A percentile compares a stretch with the other conserved stretches of the same genome.
These are phyloP conservation scores for Juncus inflexus DNA, from an alignment of 176 grass and related monocot species.

Conservation along the genomic window DNA sequence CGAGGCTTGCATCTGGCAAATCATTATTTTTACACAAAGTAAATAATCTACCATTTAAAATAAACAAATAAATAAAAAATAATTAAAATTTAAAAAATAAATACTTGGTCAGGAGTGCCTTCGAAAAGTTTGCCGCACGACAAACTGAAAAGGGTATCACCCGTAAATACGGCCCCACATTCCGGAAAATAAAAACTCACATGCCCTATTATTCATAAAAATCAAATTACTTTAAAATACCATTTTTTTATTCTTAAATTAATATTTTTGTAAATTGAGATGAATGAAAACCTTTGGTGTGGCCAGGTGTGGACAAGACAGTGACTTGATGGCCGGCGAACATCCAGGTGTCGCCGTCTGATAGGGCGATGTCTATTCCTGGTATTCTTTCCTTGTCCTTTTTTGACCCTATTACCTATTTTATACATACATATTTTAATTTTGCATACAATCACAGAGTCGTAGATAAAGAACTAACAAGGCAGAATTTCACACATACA, in stretches of 20 bases:
- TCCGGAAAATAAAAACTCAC: constrained; percentile 85
- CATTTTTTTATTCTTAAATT: neutral
- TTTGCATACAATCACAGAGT: no score
- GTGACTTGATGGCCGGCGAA: constrained; percentile 89
- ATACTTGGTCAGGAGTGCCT: constrained; percentile 74
- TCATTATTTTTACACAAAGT: neutral
- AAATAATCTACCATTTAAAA: neutral
- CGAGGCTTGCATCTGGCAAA: constrained; percentile 78
- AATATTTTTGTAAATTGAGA: neutral
- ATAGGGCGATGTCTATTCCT: constrained; percentile 84
- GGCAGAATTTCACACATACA: neutral
- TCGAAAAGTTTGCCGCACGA: constrained; percentile 99
- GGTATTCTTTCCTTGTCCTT: constrained; percentile 97
- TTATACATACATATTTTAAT: no score
- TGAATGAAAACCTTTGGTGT: constrained; percentile 58
- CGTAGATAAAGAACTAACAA: neutral
- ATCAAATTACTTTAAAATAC: neutral
- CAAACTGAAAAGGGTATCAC: constrained; percentile 87
- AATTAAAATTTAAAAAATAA: neutral
- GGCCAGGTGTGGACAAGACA: constrained; percentile 96
- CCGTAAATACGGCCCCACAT: constrained; percentile 79
- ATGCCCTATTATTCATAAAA: constrained; percentile 49
- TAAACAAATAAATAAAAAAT: neutral
- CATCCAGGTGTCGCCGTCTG: constrained; percentile 95
- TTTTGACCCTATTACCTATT: constrained; percentile 84